Percentiles rank a stretch among this genome's conserved stretches.
These are phyloP conservation scores for Ustilago xerochloae DNA, from an alignment of 1,284 basidiomycete genomes.

Conservation along the genomic window DNA sequence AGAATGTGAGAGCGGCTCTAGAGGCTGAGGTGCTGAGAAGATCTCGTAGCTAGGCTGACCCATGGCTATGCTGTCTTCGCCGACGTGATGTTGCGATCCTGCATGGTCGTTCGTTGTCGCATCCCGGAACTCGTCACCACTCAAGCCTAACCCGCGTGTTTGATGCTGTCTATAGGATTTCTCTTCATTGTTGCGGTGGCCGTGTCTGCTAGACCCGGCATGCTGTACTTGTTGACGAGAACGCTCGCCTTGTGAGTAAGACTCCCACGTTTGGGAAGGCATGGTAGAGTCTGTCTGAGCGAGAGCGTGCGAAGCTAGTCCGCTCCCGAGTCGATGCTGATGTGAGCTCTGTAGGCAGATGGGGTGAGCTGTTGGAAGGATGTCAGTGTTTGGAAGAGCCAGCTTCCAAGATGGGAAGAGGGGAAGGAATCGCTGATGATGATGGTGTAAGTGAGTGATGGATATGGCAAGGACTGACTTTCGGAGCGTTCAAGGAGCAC, in stretches of 20 bases:
- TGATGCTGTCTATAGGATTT: neutral
- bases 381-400: slow-evolving; percentile 5
- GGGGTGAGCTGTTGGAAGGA: neutral
- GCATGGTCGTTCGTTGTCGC: neutral
- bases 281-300: neutral
- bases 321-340: neutral
- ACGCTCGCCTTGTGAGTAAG: neutral
- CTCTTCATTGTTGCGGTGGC: neutral
- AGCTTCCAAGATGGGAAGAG: neutral
- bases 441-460: neutral
- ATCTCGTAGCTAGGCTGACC: slow-evolving; percentile 22
- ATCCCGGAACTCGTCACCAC: neutral
- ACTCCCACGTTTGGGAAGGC: neutral
- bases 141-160: slow-evolving; percentile 15
- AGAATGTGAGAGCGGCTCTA: slow-evolving; percentile 24
- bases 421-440: neutral
- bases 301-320: neutral
- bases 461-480: neutral
- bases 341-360: neutral
- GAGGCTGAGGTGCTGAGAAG: slow-evolving; percentile 15
- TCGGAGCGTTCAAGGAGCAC: neutral
- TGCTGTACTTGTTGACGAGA: neutral
- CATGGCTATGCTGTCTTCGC: slow-evolving; percentile 15
- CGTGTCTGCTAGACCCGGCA: neutral
- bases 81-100: too few relatives aligned